Conservation (phyloP, 768 basidiomycete species). For the Gymnopilus dilepis region DNA sequence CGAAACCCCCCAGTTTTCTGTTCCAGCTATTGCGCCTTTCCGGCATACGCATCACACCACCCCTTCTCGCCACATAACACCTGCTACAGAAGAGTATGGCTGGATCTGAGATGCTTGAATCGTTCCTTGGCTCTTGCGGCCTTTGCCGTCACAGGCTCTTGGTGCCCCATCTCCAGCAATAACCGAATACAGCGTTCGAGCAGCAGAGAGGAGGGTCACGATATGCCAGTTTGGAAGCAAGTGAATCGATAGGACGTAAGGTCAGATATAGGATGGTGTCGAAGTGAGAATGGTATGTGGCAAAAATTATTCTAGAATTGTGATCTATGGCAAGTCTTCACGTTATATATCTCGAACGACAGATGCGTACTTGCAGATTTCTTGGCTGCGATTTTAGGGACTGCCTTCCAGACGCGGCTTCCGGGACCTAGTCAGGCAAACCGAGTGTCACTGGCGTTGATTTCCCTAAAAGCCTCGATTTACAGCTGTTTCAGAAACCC, state of each 20-base stretch:
- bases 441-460: background rate
- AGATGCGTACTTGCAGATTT: background rate
- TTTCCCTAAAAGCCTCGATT: background rate
- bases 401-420: background rate
- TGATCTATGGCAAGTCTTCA: background rate
- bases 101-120: conserved; percentile 6
- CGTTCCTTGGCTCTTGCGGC: conserved; percentile 17
- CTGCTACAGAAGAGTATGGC: background rate
- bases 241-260: background rate
- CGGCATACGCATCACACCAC: conserved; percentile 4
- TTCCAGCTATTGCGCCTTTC: conserved; percentile 2
- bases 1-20: conserved; percentile 8
- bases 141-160: conserved; percentile 13
- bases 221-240: background rate
- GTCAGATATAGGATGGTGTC: conserved; percentile 2
- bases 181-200: background rate
- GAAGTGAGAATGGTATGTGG: conserved; percentile 2
- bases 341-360: background rate
- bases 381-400: background rate
- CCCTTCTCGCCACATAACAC: background rate
- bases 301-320: background rate
- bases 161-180: conserved; percentile 6
- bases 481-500: too few species aligned
- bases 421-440: background rate
- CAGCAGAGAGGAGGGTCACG: background rate